phyloP scores from a whole-genome alignment of 805 yeast genomes.

The Scheffersomyces coipomensis region DNA sequence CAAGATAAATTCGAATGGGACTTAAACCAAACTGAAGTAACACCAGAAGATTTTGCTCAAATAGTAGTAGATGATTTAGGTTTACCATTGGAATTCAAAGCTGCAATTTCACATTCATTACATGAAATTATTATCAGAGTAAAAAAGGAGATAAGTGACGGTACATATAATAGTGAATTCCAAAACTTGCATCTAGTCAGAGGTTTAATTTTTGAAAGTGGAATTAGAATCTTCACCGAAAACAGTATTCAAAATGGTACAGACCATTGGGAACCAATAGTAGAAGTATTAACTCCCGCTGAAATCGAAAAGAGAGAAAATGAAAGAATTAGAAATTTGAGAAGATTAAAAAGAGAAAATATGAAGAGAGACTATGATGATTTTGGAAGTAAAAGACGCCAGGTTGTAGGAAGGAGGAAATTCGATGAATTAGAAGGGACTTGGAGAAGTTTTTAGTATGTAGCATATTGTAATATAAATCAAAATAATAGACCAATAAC shows the following conservation, averaged over 20 bases:
- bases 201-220: constrained; percentile 43
- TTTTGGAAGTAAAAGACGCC: constrained; percentile 27
- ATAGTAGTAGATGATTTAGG: constrained; percentile 85
- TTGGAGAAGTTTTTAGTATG: constrained; percentile 9
- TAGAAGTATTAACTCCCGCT: constrained; percentile 83
- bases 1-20: constrained; percentile 98
- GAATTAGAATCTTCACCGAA: constrained; percentile 50
- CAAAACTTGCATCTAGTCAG: constrained; percentile 42
- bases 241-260: constrained; percentile 74
- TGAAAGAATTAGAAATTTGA: constrained; percentile 86
- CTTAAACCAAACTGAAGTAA: constrained; percentile 47
- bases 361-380: constrained; percentile 56
- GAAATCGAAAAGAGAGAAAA: constrained; percentile 94
- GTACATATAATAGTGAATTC: constrained; percentile 39
- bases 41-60: constrained; percentile 84
- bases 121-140: constrained; percentile 76
- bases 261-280: constrained; percentile 81
- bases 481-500: too few relatives aligned
- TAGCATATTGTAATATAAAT: too few relatives aligned
- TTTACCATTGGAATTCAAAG: constrained; percentile 76
- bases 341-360: constrained; percentile 91
- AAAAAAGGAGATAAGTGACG: constrained; percentile 79
- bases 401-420: constrained; percentile 46
- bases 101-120: constrained; percentile 84
- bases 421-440: constrained; percentile 48